phyloP scores from a whole-genome alignment of 2,329 filamentous ascomycete species.

The Plenodomus tracheiphilus region DNA sequence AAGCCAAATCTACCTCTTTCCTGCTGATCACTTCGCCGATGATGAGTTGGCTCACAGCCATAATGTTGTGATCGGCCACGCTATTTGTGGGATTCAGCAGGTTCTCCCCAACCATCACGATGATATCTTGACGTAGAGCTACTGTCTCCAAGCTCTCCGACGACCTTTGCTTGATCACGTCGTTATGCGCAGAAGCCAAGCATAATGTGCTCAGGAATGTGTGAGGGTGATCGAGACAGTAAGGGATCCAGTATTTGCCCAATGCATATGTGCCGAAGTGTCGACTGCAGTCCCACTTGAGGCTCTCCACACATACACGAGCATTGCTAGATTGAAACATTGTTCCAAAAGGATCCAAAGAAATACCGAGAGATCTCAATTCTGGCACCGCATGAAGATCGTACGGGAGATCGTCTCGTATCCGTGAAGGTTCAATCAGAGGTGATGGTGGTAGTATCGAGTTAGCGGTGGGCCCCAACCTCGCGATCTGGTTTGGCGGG shows the following conservation, averaged over 20 bases:
- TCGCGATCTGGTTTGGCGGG: constrained; percentile 10
- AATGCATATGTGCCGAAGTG: constrained; percentile 41
- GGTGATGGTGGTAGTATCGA: constrained; percentile 21
- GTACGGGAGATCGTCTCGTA: constrained; percentile 20
- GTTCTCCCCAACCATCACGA: constrained; percentile 34
- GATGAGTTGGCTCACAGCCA: constrained; percentile 43
- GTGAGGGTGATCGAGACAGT: constrained; percentile 36
- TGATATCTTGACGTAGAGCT: constrained; percentile 40
- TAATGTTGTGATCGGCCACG: constrained; percentile 41
- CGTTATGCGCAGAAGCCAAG: constrained; percentile 39
- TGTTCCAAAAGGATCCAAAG: constrained; percentile 40
- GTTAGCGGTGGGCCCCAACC: constrained; percentile 8
- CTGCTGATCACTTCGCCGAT: constrained; percentile 37
- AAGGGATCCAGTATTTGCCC: constrained; percentile 40
- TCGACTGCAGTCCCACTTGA: constrained; percentile 41
- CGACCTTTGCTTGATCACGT: constrained; percentile 27
- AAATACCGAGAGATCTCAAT: constrained; percentile 34
- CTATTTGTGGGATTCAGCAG: constrained; percentile 24
- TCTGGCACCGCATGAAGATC: constrained; percentile 16
- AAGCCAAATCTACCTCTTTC: constrained; percentile 21
- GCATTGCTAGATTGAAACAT: constrained; percentile 39
- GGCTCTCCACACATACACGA: constrained; percentile 33
- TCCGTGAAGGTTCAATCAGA: constrained; percentile 25
- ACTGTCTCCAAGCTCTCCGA: constrained; percentile 36
- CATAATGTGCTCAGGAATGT: constrained; percentile 45